A percentile compares a stretch with the other conserved stretches of the same genome.
Evolutionary conservation across 2,329 filamentous ascomycete species (phyloP).

Genomic region (Daldinia sp.): DNA sequence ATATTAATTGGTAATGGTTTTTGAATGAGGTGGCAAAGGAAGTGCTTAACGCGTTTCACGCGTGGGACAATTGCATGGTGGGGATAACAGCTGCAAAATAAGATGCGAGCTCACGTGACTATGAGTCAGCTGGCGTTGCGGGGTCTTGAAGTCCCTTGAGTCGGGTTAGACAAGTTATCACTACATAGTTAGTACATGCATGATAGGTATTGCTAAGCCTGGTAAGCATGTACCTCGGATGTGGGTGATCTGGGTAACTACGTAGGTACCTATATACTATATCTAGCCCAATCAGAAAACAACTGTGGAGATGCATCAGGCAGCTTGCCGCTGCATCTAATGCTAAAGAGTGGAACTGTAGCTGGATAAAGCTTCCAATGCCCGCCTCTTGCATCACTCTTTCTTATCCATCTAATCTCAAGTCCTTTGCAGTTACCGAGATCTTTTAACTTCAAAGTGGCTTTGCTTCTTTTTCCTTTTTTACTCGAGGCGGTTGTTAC

Average conservation of each 20-base stretch:
- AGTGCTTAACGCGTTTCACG: constrained; percentile 28
- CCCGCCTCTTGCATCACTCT: constrained; percentile 24
- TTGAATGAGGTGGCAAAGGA: no score
- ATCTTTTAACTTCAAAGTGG: background rate
- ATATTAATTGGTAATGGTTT: background rate
- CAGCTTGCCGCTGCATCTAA: constrained; percentile 6
- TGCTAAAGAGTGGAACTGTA: constrained; percentile 9
- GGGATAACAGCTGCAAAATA: background rate
- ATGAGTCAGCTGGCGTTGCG: constrained; percentile 1
- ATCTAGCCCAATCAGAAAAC: no score
- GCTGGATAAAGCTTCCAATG: constrained; percentile 17
- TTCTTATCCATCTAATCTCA: constrained; percentile 1
- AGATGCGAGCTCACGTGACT: constrained; percentile 43
- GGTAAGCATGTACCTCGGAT: background rate
- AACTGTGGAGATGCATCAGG: background rate
- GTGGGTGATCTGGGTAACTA: background rate
- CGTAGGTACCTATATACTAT: no score
- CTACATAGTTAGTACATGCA: background rate
- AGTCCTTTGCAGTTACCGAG: constrained; percentile 13
- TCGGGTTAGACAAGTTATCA: constrained; percentile 7
- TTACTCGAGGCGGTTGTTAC: background rate
- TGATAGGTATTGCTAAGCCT: no score
- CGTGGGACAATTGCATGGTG: constrained; percentile 18
- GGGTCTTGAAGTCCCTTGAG: constrained; percentile 4
- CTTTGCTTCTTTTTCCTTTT: constrained; percentile 2